phyloP scores from a whole-genome alignment of 495 filamentous ascomycete species.

The Glonium stellatum region DNA sequence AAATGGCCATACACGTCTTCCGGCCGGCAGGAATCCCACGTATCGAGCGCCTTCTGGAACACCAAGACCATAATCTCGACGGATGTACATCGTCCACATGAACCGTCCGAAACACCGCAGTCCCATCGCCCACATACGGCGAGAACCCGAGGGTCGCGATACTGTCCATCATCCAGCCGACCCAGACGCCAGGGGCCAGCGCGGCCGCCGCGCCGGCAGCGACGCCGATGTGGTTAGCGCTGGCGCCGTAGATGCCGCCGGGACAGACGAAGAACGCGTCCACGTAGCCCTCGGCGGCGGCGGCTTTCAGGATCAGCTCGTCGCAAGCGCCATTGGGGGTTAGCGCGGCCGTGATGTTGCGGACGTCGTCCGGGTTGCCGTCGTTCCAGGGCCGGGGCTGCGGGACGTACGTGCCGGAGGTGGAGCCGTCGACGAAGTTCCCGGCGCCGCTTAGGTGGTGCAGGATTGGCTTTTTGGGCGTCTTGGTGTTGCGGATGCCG shows the following conservation, averaged over 20 bases:
- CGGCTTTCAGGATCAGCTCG: background rate
- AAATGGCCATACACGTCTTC: background rate
- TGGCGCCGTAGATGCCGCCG: slow-evolving; percentile 1
- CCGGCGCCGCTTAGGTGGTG: background rate
- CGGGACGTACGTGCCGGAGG: background rate
- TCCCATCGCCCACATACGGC: background rate
- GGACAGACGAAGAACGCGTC: background rate
- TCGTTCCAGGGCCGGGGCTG: background rate
- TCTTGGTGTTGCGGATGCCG: background rate
- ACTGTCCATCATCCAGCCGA: background rate
- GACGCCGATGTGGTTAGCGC: slow-evolving; percentile 2
- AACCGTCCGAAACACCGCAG: background rate
- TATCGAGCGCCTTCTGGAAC: background rate
- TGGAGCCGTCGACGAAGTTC: background rate
- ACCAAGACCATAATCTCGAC: background rate
- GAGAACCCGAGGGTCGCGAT: background rate
- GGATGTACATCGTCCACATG: slow-evolving; percentile 2
- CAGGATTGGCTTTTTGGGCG: background rate
- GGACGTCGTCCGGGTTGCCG: background rate
- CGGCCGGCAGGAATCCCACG: background rate
- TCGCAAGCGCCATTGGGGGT: slow-evolving; percentile 1
- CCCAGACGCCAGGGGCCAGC: slow-evolving; percentile 1
- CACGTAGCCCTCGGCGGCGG: background rate
- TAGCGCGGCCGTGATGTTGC: background rate
- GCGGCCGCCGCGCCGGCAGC: background rate